A percentile compares a stretch with the other conserved stretches of the same genome.
Conservation (phyloP, 1,284 basidiomycete species). For the Sanguinoderma infundibulare region DNA sequence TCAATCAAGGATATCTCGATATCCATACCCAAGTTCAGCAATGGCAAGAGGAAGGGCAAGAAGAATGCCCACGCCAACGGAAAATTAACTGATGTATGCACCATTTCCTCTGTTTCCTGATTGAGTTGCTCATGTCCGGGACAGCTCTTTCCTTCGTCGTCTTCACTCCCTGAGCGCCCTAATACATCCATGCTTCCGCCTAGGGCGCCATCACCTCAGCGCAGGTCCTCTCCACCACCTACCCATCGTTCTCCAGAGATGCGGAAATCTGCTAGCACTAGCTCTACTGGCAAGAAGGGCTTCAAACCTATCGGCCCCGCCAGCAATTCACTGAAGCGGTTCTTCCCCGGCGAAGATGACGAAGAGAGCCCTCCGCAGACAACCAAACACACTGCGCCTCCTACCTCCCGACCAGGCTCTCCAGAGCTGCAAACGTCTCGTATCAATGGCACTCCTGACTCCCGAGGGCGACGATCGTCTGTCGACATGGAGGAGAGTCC, state of each 20-base stretch:
- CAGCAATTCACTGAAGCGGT: constrained; percentile 67
- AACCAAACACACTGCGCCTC: constrained; percentile 5
- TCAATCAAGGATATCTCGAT: constrained; percentile 43
- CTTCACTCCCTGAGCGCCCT: constrained; percentile 21
- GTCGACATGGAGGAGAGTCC: constrained; percentile 19
- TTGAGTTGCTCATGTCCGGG: neutral
- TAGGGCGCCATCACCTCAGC: constrained; percentile 11
- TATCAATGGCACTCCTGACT: constrained; percentile 15
- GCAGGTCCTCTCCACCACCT: constrained; percentile 13
- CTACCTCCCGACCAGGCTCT: constrained; percentile 14
- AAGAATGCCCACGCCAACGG: constrained; percentile 19
- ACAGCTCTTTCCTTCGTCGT: constrained; percentile 17
- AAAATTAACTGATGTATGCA: constrained; percentile 24
- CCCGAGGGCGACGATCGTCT: constrained; percentile 11
- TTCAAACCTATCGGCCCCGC: constrained; percentile 66
- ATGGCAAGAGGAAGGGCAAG: constrained; percentile 24
- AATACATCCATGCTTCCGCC: constrained; percentile 23
- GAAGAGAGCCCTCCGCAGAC: constrained; percentile 37
- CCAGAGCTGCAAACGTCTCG: constrained; percentile 21
- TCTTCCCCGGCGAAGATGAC: constrained; percentile 79
- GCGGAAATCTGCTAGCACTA: constrained; percentile 1
- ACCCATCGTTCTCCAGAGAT: constrained; percentile 10
- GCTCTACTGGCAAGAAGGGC: constrained; percentile 44
- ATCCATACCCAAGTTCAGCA: constrained; percentile 33
- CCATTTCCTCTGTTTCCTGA: neutral